Conservation (phyloP, 176 grass and related monocot genomes). For the Olyra latifolia region DNA sequence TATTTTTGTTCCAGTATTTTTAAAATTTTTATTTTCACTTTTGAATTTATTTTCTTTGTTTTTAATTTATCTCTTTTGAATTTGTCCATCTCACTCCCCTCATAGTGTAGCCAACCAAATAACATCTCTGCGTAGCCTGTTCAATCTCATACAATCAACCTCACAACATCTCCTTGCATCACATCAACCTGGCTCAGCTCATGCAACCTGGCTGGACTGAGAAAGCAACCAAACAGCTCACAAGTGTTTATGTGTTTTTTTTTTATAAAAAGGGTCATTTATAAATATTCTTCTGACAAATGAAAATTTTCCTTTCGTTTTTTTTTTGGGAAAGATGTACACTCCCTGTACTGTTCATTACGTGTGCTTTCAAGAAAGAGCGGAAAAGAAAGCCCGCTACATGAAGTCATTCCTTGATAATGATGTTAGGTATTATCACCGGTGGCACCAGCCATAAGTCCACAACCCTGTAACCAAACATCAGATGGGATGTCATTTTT, state of each 20-base stretch:
- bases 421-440: conserved; percentile 23
- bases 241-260: conserved; percentile 1
- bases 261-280: not conserved
- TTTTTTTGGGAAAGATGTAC: conserved; percentile 16
- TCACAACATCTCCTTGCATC: too few relatives aligned
- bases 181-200: too few relatives aligned
- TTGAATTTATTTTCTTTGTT: too few relatives aligned
- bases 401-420: conserved; percentile 31
- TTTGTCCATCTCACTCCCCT: too few relatives aligned
- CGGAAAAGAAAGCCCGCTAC: not conserved
- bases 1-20: too few relatives aligned
- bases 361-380: conserved; percentile 22
- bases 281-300: not conserved
- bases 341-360: not conserved
- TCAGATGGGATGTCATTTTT: not conserved
- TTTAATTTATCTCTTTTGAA: too few relatives aligned
- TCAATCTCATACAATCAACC: too few relatives aligned
- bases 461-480: conserved; percentile 12
- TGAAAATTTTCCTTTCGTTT: conserved; percentile 23
- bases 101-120: too few relatives aligned
- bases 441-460: conserved; percentile 6
- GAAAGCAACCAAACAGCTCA: too few relatives aligned
- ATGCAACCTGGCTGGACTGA: too few relatives aligned
- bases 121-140: too few relatives aligned
- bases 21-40: too few relatives aligned